Evolutionary conservation across 2,329 filamentous ascomycete genomes (phyloP).

Genomic region (Mollisiaceae sp.): DNA sequence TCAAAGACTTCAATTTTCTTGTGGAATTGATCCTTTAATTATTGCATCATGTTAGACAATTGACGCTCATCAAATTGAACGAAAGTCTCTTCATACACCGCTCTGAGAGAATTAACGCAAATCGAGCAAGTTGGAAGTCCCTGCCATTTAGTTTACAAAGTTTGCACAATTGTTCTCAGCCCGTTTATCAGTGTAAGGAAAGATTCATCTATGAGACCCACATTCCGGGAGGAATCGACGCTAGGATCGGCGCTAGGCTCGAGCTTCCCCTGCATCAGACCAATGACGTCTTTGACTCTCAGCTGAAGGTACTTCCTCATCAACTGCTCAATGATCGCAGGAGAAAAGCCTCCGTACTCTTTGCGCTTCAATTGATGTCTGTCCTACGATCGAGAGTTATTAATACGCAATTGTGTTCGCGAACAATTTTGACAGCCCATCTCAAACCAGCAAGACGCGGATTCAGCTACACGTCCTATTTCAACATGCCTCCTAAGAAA

Average conservation of each 20-base stretch:
- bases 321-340: not conserved
- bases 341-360: too few species aligned
- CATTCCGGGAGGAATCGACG: slow-evolving; percentile 2
- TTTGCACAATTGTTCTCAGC: too few species aligned
- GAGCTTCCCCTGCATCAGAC: slow-evolving; percentile 11
- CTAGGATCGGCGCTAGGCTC: slow-evolving; percentile 9
- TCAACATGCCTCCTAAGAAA: slow-evolving; percentile 36
- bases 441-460: not conserved
- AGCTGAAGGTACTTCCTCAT: not conserved
- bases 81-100: too few species aligned
- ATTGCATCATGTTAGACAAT: too few species aligned
- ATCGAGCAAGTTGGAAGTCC: too few species aligned
- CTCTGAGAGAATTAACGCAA: too few species aligned
- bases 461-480: slow-evolving; percentile 15
- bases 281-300: slow-evolving; percentile 18
- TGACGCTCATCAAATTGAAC: too few species aligned
- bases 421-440: not conserved
- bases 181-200: too few species aligned
- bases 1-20: too few species aligned
- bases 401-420: not conserved
- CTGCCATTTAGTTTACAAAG: too few species aligned
- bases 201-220: too few species aligned
- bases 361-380: slow-evolving; percentile 12
- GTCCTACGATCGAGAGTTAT: not conserved
- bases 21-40: too few species aligned